Evolutionary conservation across 148 eudicot species (phyloP), one percentile per base, ranked within the genome.

Genomic region (Rhododendron molle): DNA sequence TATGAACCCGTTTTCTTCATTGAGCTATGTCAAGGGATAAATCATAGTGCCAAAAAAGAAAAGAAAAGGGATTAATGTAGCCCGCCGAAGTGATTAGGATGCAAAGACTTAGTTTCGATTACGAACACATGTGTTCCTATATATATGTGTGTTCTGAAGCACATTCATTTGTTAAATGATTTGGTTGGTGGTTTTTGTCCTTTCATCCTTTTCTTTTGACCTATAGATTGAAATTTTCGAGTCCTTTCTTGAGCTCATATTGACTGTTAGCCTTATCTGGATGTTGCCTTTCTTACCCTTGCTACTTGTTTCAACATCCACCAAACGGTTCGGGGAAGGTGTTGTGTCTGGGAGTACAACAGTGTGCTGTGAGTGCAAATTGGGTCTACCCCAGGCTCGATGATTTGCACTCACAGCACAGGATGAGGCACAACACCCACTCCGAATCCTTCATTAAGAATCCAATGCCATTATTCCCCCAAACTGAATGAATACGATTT

Each of bases 311-410:
- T 65, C 56, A 12, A 38, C 71, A 62, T 44, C 67, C 77, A 65
- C 44, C 54, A 50, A 78, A 47, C 0, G 49, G 44, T 74, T 5
- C 0, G 12, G 43, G 46, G 78, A 34, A 10, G 47, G 78, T 40
- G 54, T 4, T 46, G 54, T 50, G 54, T 50, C 3, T 2, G 54
- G 54, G 54, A 50, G 54, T 38, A 74, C 97, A 95, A 87, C 97
- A 97, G 60, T 94, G 97, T 77, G 90, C 97, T 72, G 98, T 94
- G 97, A 95, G 87, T 58, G 65, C 60, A 20, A 18, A 58, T 58
- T 58, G 65, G 71, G 71, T 62, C 28, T 12, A 23, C 28, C 71
- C 71, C 12, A 20, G 69, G 26, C 71, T 62, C 12, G 71, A 23
- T 62, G 71, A 62, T 62, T 62, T 62, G 69, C 69, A 23, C 11